Evolutionary conservation across 805 yeast species (phyloP).

Genomic region (Candida patagonica): DNA sequence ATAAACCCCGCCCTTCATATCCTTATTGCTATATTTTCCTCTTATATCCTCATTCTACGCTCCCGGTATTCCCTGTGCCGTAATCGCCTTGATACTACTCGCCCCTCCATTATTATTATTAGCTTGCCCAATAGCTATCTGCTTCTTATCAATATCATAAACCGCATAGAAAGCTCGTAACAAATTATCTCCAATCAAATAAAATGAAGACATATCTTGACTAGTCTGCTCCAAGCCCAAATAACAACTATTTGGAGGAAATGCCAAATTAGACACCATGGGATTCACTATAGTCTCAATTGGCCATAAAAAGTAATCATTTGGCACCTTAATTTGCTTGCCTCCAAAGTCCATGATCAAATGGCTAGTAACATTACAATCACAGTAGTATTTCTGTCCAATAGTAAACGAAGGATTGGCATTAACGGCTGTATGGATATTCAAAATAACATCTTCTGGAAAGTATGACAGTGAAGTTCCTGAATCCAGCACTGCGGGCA

Average conservation of each 20-base stretch:
- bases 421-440: conserved; percentile 30
- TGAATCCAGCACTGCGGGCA: conserved; percentile 40
- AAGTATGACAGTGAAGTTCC: conserved; percentile 47
- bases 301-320: conserved; percentile 29
- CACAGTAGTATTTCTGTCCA: conserved; percentile 28
- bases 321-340: conserved; percentile 22
- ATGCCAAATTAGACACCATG: conserved; percentile 21
- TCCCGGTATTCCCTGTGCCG: conserved; percentile 12
- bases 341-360: conserved; percentile 26
- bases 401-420: conserved; percentile 30
- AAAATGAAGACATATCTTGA: conserved; percentile 23
- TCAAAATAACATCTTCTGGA: conserved; percentile 29
- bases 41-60: background rate
- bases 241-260: conserved; percentile 30
- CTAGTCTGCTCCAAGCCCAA: conserved; percentile 25
- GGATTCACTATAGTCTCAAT: conserved; percentile 24
- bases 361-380: conserved; percentile 27
- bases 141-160: conserved; percentile 47
- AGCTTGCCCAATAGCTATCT: conserved; percentile 47
- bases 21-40: background rate
- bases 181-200: conserved; percentile 54
- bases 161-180: conserved; percentile 54
- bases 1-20: background rate
- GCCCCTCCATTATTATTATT: conserved; percentile 13
- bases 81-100: conserved; percentile 11